These are phyloP conservation scores for Camellia granthamiana DNA, from an alignment of 148 eudicot species.

Conservation along the genomic window DNA sequence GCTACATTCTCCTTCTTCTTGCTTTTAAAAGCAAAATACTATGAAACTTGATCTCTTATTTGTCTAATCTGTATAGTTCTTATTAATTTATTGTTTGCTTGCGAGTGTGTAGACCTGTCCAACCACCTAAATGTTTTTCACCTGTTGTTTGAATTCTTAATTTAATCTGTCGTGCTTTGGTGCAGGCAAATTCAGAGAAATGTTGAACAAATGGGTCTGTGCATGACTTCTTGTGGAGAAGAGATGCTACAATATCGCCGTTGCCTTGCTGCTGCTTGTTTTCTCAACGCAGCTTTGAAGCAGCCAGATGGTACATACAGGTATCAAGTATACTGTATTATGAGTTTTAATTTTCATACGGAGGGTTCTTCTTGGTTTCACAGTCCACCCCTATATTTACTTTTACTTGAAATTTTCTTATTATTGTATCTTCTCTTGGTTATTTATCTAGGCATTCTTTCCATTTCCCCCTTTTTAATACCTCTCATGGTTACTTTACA, in stretches of 20 bases:
- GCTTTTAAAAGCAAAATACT: not conserved
- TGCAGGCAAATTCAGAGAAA: slow-evolving; percentile 77
- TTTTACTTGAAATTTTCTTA: not conserved
- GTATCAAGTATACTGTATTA: slow-evolving; percentile 26
- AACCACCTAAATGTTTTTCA: not conserved
- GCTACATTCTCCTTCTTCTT: slow-evolving; percentile 10
- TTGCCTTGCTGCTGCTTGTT: slow-evolving; percentile 92
- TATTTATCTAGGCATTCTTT: not conserved
- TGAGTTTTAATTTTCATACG: not conserved
- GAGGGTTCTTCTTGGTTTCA: not conserved
- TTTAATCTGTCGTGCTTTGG: not conserved
- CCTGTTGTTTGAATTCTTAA: not conserved
- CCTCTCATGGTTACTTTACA: slow-evolving; percentile 1
- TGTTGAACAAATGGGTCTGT: slow-evolving; percentile 83
- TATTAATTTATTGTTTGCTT: not conserved
- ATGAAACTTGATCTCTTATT: not conserved
- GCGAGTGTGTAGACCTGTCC: not conserved
- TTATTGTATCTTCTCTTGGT: not conserved
- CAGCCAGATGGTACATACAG: slow-evolving; percentile 91
- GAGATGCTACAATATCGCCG: slow-evolving; percentile 73
- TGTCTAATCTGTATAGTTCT: not conserved
- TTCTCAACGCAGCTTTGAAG: slow-evolving; percentile 80
- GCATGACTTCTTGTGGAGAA: slow-evolving; percentile 74
- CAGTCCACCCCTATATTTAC: not conserved
- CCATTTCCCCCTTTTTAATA: not conserved